Evolutionary conservation across 768 basidiomycete genomes (phyloP), one percentile per base, ranked within the genome.

Genomic region (Dioszegia hungarica): DNA sequence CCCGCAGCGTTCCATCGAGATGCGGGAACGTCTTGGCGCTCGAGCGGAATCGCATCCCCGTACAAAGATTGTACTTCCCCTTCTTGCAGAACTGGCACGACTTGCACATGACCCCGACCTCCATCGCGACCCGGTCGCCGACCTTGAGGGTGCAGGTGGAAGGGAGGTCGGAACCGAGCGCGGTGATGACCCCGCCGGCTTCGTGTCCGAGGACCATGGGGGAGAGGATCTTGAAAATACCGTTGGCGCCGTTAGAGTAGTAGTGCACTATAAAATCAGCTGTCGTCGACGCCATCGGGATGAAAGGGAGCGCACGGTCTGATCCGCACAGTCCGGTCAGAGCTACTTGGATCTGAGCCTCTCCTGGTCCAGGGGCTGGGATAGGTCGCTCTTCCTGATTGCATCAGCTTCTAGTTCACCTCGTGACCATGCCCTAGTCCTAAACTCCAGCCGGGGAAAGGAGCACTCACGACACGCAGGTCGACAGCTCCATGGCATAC

Each of bases 131-230:
- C 52, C 89, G 85, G 74, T 90, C 87, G 33, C 92, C 91, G 20
- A 86, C 82, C 28, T 73, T 70, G 46, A 73, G 67, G 68, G 81
- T 53, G 51, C 54, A 61, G 6, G 54, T 56, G 12, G 44, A 27
- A 24, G 65, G 68, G 1, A 70, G 59, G 29, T 85, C 84, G 12
- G 85, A 81, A 11, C 88, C 88, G 56, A 94, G 81, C n/a, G 89
- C 86, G 54, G 86, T 86, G 60, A 97, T 79, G 68, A 89, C 77
- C 31, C 92, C 93, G n/a, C 89, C 84, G 0, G 91, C 82, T 79
- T 97, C 93, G 77, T 97, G 93, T 24, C 93, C 94, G 29, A 98
- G 86, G 43, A 92, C 86, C 57, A 97, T 83, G 3, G 93, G 92
- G 5, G 84, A 80, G 59, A 84, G 86, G 60, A 95, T 81, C 48